Evolutionary conservation across 345 rosid genomes (phyloP).

Genomic region (Excoecaria cochinchinensis): DNA sequence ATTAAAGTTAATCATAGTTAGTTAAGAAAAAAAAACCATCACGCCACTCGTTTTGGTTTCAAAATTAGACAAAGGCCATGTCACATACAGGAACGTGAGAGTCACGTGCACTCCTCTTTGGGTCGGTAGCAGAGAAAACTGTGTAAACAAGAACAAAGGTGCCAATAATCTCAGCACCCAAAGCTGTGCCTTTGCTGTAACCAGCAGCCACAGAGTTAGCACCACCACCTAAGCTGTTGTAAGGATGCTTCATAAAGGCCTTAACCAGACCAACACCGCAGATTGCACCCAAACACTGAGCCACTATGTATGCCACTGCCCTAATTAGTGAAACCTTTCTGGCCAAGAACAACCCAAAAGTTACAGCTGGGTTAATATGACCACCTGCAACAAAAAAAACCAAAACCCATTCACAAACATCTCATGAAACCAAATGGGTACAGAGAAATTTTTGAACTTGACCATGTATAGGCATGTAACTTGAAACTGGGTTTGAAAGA

Average conservation of each 20-base stretch:
- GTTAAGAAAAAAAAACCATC: neutral
- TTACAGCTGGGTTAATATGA: constrained; percentile 71
- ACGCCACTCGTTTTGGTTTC: too few species aligned
- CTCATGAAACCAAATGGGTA: neutral
- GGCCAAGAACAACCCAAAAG: constrained; percentile 63
- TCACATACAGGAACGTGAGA: constrained; percentile 73
- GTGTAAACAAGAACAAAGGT: constrained; percentile 76
- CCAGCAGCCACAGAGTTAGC: constrained; percentile 55
- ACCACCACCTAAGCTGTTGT: constrained; percentile 63
- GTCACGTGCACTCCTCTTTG: constrained; percentile 85
- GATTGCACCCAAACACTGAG: constrained; percentile 76
- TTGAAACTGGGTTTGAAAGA: neutral
- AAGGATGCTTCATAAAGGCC: constrained; percentile 64
- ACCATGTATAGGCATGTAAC: neutral
- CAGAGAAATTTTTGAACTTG: neutral
- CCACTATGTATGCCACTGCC: constrained; percentile 73
- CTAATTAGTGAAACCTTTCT: constrained; percentile 68
- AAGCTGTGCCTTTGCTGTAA: constrained; percentile 63
- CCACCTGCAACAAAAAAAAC: constrained; percentile 47
- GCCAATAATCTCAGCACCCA: constrained; percentile 85
- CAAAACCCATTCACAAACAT: neutral
- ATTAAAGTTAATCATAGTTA: neutral
- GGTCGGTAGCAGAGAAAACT: constrained; percentile 85
- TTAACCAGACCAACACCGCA: constrained; percentile 83
- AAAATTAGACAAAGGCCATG: neutral